These are phyloP conservation scores for Glebionis coronaria DNA, from an alignment of 129 eudicot genomes.

Conservation along the genomic window DNA sequence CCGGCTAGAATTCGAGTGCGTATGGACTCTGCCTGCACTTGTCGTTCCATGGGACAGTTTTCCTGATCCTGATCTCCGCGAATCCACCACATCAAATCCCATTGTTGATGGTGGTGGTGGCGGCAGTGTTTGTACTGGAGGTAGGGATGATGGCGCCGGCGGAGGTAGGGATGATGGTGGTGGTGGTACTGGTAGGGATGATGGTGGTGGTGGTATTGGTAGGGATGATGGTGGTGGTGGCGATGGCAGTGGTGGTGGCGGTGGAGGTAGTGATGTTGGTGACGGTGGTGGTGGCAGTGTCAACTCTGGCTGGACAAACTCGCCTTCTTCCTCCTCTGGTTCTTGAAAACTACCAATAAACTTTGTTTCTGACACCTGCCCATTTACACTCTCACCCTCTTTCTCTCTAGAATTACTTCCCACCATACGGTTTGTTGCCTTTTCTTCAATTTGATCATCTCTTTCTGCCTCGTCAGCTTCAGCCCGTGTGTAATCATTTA, in stretches of 20 bases:
- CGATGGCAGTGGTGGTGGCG: background rate
- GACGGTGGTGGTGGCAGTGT: conserved; percentile 21
- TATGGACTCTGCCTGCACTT: conserved; percentile 40
- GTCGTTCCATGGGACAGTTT: conserved; percentile 49
- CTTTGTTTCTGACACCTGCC: conserved; percentile 14
- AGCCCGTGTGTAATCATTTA: conserved; percentile 34
- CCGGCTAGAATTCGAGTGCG: conserved; percentile 29
- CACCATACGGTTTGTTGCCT: conserved; percentile 8
- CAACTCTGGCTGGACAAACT: conserved; percentile 27
- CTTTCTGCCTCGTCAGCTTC: conserved; percentile 37
- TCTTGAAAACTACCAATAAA: conserved; percentile 1
- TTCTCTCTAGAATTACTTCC: conserved; percentile 31
- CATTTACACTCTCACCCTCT: conserved; percentile 17
- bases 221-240: background rate
- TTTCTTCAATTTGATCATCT: conserved; percentile 21
- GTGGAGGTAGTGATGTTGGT: too few relatives aligned
- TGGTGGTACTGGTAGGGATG: background rate
- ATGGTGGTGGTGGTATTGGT: background rate
- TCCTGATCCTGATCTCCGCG: conserved; percentile 38
- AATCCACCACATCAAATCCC: conserved; percentile 33
- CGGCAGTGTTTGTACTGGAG: too few relatives aligned
- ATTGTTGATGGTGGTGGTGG: conserved; percentile 7
- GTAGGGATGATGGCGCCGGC: too few relatives aligned
- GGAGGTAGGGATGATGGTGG: too few relatives aligned
- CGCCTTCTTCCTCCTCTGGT: conserved; percentile 37